phyloP scores from a whole-genome alignment of 164 flowering plant species.

The Dillenia turbinata region DNA sequence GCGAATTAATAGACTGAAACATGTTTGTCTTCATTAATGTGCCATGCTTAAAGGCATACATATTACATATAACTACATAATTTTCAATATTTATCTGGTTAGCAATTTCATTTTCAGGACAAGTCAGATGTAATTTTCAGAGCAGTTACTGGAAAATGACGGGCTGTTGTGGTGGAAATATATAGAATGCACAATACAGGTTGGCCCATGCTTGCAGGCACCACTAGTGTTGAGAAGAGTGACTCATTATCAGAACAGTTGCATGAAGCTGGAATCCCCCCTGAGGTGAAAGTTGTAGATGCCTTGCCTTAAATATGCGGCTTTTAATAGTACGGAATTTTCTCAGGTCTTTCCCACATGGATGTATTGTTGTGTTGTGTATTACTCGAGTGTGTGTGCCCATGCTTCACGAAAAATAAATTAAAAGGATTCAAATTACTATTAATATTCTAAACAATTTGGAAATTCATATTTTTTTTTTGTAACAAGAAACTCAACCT shows the following conservation, averaged over 20 bases:
- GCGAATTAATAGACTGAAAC: too few species aligned
- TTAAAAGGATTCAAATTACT: not conserved
- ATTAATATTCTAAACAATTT: not conserved
- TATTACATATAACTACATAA: too few species aligned
- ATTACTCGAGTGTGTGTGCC: too few species aligned
- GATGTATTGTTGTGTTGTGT: too few species aligned
- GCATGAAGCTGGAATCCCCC: conserved; percentile 84
- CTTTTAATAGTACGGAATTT: not conserved
- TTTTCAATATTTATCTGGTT: too few species aligned
- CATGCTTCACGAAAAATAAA: too few species aligned
- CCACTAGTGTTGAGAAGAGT: conserved; percentile 99
- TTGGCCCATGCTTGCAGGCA: conserved; percentile 98
- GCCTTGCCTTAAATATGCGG: too few species aligned
- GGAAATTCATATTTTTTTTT: not conserved
- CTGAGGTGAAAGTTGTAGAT: conserved; percentile 56
- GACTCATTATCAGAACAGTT: conserved; percentile 77
- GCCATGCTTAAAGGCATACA: too few species aligned
- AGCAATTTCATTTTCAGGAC: conserved; percentile 48
- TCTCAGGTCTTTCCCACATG: not conserved
- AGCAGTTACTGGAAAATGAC: conserved; percentile 85
- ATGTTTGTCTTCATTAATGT: too few species aligned
- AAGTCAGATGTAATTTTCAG: conserved; percentile 96
- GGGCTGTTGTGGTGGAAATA: conserved; percentile 93
- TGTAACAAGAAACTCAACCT: not conserved
- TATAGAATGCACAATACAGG: conserved; percentile 95